Evolutionary conservation across 164 flowering plant genomes (phyloP).

Genomic region (Nymphaea thermarum): DNA sequence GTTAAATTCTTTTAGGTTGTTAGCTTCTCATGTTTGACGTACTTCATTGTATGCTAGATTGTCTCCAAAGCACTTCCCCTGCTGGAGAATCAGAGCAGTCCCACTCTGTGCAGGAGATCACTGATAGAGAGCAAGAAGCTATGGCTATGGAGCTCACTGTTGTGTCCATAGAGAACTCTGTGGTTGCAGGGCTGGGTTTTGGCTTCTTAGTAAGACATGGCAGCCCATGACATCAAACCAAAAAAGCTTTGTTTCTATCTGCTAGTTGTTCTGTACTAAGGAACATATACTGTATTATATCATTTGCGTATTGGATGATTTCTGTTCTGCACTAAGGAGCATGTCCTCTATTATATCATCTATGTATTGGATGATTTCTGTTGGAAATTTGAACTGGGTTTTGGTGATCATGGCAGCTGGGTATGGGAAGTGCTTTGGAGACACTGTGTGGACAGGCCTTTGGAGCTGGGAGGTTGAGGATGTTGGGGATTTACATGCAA

Average conservation of each 20-base stretch:
- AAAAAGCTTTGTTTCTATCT: too few relatives aligned
- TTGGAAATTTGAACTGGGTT: not conserved
- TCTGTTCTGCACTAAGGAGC: too few relatives aligned
- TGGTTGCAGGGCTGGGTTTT: conserved; percentile 19
- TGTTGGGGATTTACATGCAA: conserved; percentile 9
- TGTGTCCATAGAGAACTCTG: conserved; percentile 20
- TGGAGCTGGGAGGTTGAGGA: conserved; percentile 5
- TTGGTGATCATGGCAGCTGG: conserved; percentile 1
- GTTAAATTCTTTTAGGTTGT: too few relatives aligned
- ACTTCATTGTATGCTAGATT: too few relatives aligned
- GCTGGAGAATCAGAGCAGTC: not conserved
- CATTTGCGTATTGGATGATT: not conserved
- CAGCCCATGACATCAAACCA: not conserved
- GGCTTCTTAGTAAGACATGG: conserved; percentile 17
- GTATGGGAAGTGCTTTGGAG: conserved; percentile 10
- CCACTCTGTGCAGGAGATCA: not conserved
- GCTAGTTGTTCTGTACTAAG: too few relatives aligned
- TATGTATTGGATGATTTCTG: not conserved
- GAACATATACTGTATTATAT: not conserved
- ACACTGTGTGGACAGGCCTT: conserved; percentile 9
- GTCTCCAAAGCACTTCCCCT: too few relatives aligned
- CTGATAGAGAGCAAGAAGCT: conserved; percentile 13
- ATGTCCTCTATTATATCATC: not conserved
- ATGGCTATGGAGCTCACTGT: conserved; percentile 29
- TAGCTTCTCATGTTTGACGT: too few relatives aligned